These are phyloP conservation scores for Bimuria novae-zelandiae DNA, from an alignment of 2,329 filamentous ascomycete species.

Conservation along the genomic window DNA sequence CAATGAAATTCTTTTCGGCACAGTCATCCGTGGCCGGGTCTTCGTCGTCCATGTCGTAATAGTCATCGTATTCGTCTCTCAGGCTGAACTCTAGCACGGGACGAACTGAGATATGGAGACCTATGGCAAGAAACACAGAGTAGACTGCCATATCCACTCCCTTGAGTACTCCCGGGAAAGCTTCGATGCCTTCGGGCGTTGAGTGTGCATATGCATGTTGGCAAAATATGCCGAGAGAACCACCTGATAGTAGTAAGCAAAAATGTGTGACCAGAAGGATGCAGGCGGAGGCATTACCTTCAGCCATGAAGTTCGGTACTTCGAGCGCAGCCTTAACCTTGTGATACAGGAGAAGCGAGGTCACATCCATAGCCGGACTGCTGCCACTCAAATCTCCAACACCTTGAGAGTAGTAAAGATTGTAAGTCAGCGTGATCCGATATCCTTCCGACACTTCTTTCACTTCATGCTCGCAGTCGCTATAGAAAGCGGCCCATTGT, in stretches of 20 bases:
- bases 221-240: conserved; percentile 52
- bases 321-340: conserved; percentile 38
- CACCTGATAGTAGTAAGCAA: conserved; percentile 37
- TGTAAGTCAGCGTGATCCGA: conserved; percentile 62
- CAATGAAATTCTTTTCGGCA: background rate
- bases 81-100: conserved; percentile 30
- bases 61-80: background rate
- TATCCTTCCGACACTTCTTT: conserved; percentile 57
- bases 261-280: background rate
- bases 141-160: conserved; percentile 54
- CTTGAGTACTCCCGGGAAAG: conserved; percentile 50
- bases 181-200: conserved; percentile 19
- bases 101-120: conserved; percentile 33
- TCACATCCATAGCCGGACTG: conserved; percentile 34
- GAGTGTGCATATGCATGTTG: conserved; percentile 55
- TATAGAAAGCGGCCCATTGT: conserved; percentile 58
- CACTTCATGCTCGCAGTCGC: conserved; percentile 55
- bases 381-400: conserved; percentile 25
- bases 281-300: conserved; percentile 30
- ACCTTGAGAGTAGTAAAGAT: conserved; percentile 48
- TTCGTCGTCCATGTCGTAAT: conserved; percentile 3
- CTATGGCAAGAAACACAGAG: conserved; percentile 38
- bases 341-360: conserved; percentile 44
- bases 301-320: conserved; percentile 43
- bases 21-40: too few relatives aligned